Evolutionary conservation across 345 rosid species (phyloP).

Genomic region (Populus simonii): DNA sequence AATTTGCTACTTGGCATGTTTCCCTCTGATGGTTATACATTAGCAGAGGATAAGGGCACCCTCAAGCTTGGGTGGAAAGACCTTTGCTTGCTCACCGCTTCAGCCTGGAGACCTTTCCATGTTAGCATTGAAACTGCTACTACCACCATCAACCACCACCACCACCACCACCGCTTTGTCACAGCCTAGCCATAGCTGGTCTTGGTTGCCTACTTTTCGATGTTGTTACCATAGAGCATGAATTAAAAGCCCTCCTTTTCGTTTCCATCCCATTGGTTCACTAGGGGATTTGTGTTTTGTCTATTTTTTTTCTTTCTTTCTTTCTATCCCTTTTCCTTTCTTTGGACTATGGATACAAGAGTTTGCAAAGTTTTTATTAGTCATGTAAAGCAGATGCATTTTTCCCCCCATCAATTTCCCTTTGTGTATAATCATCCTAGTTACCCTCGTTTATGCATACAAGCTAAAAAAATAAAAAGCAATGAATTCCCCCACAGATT

Average conservation of each 20-base stretch:
- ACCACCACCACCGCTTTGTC: conserved; percentile 14
- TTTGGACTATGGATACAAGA: not conserved
- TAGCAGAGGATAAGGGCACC: conserved; percentile 90
- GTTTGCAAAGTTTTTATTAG: not conserved
- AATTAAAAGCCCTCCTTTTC: not conserved
- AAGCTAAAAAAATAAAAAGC: too few relatives aligned
- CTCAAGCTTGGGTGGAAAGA: conserved; percentile 99
- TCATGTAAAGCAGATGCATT: not conserved
- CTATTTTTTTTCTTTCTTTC: not conserved
- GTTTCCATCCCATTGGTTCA: not conserved
- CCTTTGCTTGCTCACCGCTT: conserved; percentile 94
- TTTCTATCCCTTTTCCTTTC: not conserved
- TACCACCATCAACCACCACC: not conserved
- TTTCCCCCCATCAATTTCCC: not conserved
- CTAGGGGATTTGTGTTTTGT: not conserved
- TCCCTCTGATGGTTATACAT: conserved; percentile 89
- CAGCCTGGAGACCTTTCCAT: conserved; percentile 87
- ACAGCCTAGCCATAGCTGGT: conserved; percentile 9
- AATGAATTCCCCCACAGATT: too few relatives aligned
- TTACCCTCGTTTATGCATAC: too few relatives aligned
- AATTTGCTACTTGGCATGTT: conserved; percentile 88
- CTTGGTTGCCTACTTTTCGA: not conserved
- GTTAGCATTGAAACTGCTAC: not conserved
- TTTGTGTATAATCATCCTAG: too few relatives aligned
- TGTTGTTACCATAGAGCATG: not conserved